Base-by-base conservation (phyloP, 2,329 filamentous ascomycete genomes). In the Fusarium sp. region DNA sequence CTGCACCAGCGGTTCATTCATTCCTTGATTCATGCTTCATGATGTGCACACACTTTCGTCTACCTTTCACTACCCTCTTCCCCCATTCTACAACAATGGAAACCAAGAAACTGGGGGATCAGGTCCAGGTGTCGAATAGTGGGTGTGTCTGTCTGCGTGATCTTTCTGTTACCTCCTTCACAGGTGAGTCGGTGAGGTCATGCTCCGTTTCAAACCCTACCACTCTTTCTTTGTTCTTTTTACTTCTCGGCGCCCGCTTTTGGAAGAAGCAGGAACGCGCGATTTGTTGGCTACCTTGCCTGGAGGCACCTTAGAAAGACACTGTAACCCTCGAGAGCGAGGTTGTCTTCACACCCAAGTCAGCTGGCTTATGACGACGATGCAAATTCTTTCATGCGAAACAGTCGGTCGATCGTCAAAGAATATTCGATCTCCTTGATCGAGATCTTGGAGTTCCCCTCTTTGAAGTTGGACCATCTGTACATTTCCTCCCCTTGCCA, bases 161-260 rank as follows among this genome's bases (percentile, higher is more conserved):
- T 55, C 55, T 56, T 24, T 18, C 65, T 56, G 61, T 67, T 62
- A 53, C 70, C 58, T 60, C 57, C 61, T 61, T 55, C 60, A 45
- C 51, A 71, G 33, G 36, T 41, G 47, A 60, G 66, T 60, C 66
- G 48, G 61, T 68, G 66, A 73, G 70, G 58, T 73, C 57, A 73
- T 72, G 54, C 45, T 31, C 47, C 42, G 20, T 63, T 53, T 68
- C 47, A 42, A 38, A 28, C 42, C 63, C 67, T 55, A 55, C 47
- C 57, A 26, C 63, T 48, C 47, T 45, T 69, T 69, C 51, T 45
- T 69, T 69, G 51, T 64, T 53, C 33, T 36, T 39, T 33, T 28
- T 51, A 48, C 30, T 31, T 60, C n/a, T 36, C 39, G n/a, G n/a
- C n/a, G 24, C 31, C 42, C 39, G 35, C 35, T 39, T 68, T 55